Evolutionary conservation across 2,329 filamentous ascomycete genomes (phyloP).

Genomic region (Corinectria fuckeliana): DNA sequence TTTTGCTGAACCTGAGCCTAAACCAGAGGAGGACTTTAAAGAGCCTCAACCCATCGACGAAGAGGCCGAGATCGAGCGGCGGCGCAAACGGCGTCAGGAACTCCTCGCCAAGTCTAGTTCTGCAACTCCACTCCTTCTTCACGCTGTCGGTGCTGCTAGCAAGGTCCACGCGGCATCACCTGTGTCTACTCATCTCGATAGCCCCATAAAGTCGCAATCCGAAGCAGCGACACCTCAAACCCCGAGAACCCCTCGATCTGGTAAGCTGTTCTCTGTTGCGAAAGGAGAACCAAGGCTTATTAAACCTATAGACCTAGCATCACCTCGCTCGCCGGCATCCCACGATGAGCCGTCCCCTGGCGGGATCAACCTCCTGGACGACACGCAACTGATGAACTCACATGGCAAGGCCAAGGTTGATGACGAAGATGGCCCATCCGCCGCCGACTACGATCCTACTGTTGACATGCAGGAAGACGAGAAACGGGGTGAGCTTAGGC

Average conservation of each 20-base stretch:
- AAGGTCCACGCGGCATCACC: conserved; percentile 61
- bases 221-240: conserved; percentile 50
- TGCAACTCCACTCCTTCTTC: conserved; percentile 75
- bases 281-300: conserved; percentile 30
- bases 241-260: conserved; percentile 56
- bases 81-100: conserved; percentile 82
- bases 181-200: conserved; percentile 55
- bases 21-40: conserved; percentile 53
- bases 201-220: conserved; percentile 43
- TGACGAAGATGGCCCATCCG: conserved; percentile 79
- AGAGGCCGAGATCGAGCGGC: conserved; percentile 82
- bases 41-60: conserved; percentile 74
- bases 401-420: conserved; percentile 51
- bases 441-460: conserved; percentile 90
- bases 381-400: conserved; percentile 70
- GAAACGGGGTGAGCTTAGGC: conserved; percentile 70
- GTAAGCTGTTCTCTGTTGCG: conserved; percentile 44
- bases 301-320: conserved; percentile 43
- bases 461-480: conserved; percentile 87
- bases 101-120: conserved; percentile 83
- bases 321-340: conserved; percentile 53
- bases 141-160: conserved; percentile 71
- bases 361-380: conserved; percentile 68
- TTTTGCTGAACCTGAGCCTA: conserved; percentile 37
- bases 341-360: conserved; percentile 62